Percentiles rank a stretch among this genome's conserved stretches.
Conservation (phyloP, 768 basidiomycete species). For the Chlorophyllum brunneum region DNA sequence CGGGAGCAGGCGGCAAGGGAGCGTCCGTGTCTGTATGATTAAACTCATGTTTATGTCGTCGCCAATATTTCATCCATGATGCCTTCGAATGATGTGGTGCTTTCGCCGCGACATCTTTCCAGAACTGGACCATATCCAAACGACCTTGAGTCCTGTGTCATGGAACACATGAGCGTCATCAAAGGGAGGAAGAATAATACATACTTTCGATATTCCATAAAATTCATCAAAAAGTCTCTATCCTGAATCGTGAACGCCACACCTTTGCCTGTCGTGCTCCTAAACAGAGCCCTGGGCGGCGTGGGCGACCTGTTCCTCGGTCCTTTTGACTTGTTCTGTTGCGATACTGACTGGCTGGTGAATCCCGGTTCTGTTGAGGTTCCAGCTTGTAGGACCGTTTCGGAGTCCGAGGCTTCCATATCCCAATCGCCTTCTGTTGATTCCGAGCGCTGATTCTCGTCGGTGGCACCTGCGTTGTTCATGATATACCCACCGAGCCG, state of each 20-base stretch:
- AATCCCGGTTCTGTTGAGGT: conserved; percentile 42
- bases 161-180: neutral
- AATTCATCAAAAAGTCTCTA: conserved; percentile 69
- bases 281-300: conserved; percentile 71
- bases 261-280: conserved; percentile 88
- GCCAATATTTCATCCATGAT: conserved; percentile 94
- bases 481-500: conserved; percentile 83
- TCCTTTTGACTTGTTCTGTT: conserved; percentile 17
- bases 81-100: conserved; percentile 89
- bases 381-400: conserved; percentile 22
- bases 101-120: conserved; percentile 37
- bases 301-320: conserved; percentile 72
- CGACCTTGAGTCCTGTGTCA: conserved; percentile 36
- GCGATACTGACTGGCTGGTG: conserved; percentile 29
- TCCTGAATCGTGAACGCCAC: conserved; percentile 88
- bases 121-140: conserved; percentile 29
- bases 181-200: conserved; percentile 17
- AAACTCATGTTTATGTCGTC: conserved; percentile 83
- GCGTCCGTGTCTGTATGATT: conserved; percentile 62
- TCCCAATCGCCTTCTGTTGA: conserved; percentile 43
- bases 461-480: conserved; percentile 33
- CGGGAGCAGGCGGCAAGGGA: conserved; percentile 69
- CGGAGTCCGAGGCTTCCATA: conserved; percentile 21
- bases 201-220: conserved; percentile 75
- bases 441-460: conserved; percentile 30